Evolutionary conservation across 805 yeast genomes (phyloP), one percentile per base, ranked within the genome.

Genomic region (Pichia ethanolica): DNA sequence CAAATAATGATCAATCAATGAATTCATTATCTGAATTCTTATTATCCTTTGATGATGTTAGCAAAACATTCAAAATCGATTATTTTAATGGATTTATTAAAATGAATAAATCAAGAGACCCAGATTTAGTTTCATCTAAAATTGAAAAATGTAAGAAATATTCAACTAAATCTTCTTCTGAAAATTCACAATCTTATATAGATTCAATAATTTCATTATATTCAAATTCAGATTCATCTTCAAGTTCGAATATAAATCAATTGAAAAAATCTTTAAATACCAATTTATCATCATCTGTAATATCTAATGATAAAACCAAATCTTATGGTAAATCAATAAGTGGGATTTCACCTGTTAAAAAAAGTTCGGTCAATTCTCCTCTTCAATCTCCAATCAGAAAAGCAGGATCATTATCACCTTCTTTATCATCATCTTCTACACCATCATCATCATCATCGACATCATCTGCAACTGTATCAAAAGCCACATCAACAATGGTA

Each of bases 101-200:
- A 39, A 58, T 67, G 64, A 59, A 51, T 46, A 66, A 65, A 53
- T 62, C 69, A 3, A 52, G 71, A 38, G 64, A 63, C 35, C 64
- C 65, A 4, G 53, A 40, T 7, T 25, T 14, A 30, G n/a, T 50
- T 2, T 35, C 44, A 6, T 12, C 36, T 5, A 47, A 38, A 41
- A 37, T 47, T 9, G 32, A 41, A 12, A 46, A 46, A 27, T 10
- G 35, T 10, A 25, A 25, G 13, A 41, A 26, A n/a, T 14, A 13
- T 27, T 30, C n/a, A 34, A 30, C 7, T 14, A 14, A n/a, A 33
- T 4, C 11, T 12, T 5, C 7, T 25, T 33, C 37, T 12, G 7
- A 27, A 6, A 11, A 7, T 11, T 11, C 9, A 3, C 32, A 12
- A 30, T 33, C 48, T 5, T 45, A 45, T 28, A 25, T 45, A 13